Percentiles rank a stretch among this genome's conserved stretches.
Conservation (phyloP, 2,329 filamentous ascomycete species). For the Periconia sp. region DNA sequence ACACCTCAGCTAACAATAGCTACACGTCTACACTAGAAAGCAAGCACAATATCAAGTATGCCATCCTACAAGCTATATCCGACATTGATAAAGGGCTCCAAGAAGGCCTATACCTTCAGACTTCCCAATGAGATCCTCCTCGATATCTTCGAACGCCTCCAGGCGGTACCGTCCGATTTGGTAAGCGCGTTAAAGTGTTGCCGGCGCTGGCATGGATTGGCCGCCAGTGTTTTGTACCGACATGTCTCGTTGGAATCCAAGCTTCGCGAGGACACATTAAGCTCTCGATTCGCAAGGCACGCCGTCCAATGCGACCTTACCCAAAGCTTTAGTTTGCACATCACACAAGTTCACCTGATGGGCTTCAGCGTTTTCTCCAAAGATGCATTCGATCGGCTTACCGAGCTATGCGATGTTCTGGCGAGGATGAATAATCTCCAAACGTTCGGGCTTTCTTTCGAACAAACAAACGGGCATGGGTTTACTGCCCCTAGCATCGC, state of each 20-base stretch:
- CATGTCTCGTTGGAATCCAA: conserved; percentile 14
- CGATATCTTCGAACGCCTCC: conserved; percentile 17
- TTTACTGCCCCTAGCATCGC: conserved; percentile 10
- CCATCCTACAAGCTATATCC: background rate
- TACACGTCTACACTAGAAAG: no score
- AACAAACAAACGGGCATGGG: conserved; percentile 10
- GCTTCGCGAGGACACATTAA: conserved; percentile 9
- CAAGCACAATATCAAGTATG: background rate
- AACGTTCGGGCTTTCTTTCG: conserved; percentile 17
- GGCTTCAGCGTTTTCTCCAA: conserved; percentile 13
- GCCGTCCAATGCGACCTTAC: conserved; percentile 9
- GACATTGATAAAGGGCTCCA: background rate
- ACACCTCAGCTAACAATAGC: background rate
- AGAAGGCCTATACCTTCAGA: conserved; percentile 1
- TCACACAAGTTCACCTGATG: conserved; percentile 18
- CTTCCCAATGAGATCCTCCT: conserved; percentile 19
- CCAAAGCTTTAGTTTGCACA: conserved; percentile 11
- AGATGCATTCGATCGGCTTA: conserved; percentile 16
- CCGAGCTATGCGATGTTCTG: conserved; percentile 14
- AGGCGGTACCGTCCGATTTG: conserved; percentile 4
- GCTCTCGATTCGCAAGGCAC: conserved; percentile 10
- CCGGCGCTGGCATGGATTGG: conserved; percentile 12
- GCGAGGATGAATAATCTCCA: conserved; percentile 12
- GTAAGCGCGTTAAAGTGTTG: conserved; percentile 8
- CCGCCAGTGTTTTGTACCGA: conserved; percentile 10